Conservation (phyloP, 1,284 basidiomycete genomes). For the Xerocomus minutiporus region DNA sequence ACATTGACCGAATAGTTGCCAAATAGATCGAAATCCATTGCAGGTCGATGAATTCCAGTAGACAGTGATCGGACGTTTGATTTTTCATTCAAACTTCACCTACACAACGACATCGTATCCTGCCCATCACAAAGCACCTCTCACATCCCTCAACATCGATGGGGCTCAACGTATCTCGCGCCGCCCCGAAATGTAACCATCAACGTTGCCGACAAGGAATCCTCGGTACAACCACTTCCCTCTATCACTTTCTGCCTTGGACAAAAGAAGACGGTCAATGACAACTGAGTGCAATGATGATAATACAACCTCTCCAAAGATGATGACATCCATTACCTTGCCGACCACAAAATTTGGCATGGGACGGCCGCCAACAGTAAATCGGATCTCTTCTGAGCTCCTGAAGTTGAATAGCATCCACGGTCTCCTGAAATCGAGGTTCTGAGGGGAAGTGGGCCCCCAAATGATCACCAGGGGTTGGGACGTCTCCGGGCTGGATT, state of each 20-base stretch:
- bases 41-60: too few relatives aligned
- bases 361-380: too few relatives aligned
- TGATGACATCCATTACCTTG: background rate
- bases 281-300: background rate
- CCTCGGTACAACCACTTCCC: slow-evolving; percentile 76
- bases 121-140: slow-evolving; percentile 70
- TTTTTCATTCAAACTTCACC: too few relatives aligned
- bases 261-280: background rate
- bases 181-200: slow-evolving; percentile 27
- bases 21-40: too few relatives aligned
- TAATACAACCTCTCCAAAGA: slow-evolving; percentile 2
- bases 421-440: background rate
- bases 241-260: slow-evolving; percentile 34
- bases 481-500: too few relatives aligned
- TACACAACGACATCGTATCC: slow-evolving; percentile 41
- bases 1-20: too few relatives aligned
- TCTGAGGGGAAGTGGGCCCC: too few relatives aligned
- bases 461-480: too few relatives aligned
- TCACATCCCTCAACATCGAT: slow-evolving; percentile 59
- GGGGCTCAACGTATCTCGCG: slow-evolving; percentile 62
- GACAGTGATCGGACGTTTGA: too few relatives aligned
- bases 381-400: too few relatives aligned
- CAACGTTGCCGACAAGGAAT: slow-evolving; percentile 60
- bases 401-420: too few relatives aligned
- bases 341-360: too few relatives aligned